These are phyloP conservation scores for Endoconidiophora laricicola DNA, from an alignment of 2,329 filamentous ascomycete genomes.

Conservation along the genomic window DNA sequence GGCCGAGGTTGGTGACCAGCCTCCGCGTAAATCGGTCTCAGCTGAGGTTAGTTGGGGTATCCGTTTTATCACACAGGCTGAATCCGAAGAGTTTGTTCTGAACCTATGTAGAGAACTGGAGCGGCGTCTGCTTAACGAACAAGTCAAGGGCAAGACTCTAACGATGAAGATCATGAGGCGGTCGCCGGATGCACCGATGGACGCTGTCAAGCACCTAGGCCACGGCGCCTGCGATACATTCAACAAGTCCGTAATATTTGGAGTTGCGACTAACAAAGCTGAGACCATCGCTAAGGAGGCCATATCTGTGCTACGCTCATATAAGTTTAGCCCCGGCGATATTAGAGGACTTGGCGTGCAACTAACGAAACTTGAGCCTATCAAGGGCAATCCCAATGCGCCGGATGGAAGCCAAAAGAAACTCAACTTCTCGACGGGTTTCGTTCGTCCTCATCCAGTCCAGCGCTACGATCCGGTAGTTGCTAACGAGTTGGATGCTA, in stretches of 20 bases:
- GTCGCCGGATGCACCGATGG: slow-evolving; percentile 69
- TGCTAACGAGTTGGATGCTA: slow-evolving; percentile 27
- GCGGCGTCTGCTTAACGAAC: slow-evolving; percentile 61
- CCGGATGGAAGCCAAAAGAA: slow-evolving; percentile 61
- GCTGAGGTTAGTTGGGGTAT: slow-evolving; percentile 98
- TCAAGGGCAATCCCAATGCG: slow-evolving; percentile 39
- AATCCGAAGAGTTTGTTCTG: slow-evolving; percentile 80
- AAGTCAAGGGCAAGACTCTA: slow-evolving; percentile 72
- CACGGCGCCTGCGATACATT: slow-evolving; percentile 91
- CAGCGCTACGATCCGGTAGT: slow-evolving; percentile 12
- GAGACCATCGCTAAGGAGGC: slow-evolving; percentile 64
- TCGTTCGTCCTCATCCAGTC: slow-evolving; percentile 17
- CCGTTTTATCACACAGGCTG: slow-evolving; percentile 76
- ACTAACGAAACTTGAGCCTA: slow-evolving; percentile 76
- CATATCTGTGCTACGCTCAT: slow-evolving; percentile 65
- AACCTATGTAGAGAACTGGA: slow-evolving; percentile 76
- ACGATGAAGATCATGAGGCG: slow-evolving; percentile 93
- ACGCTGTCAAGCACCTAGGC: slow-evolving; percentile 82
- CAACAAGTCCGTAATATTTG: slow-evolving; percentile 73
- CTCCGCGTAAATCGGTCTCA: slow-evolving; percentile 81
- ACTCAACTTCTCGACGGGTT: slow-evolving; percentile 47
- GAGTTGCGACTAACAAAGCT: slow-evolving; percentile 64
- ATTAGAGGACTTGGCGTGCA: slow-evolving; percentile 85
- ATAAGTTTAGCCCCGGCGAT: slow-evolving; percentile 76
- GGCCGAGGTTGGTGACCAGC: slow-evolving; percentile 70